Evolutionary conservation across 345 rosid genomes (phyloP), one percentile per base, ranked within the genome.

Genomic region (Passiflora organensis): DNA sequence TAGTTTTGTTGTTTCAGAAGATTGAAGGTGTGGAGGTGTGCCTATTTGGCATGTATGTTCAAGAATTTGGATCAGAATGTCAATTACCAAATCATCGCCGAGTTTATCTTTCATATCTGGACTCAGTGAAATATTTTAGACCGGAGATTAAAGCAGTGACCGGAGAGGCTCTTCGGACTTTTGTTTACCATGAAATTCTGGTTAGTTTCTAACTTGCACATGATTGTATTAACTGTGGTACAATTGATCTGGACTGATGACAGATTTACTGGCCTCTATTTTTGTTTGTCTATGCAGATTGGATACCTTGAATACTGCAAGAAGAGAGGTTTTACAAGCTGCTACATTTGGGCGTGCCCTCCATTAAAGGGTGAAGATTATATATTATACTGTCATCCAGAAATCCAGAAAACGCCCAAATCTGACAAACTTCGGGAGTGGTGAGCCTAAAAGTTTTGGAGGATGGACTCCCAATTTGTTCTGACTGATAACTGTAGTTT

Each of bases 341-440:
- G 73, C 57, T 62, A 68, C 51, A 43, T 68, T 28, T 68, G 73
- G 73, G 73, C 73, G 20, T 68, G 67, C 39, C 73, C 73, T 20
- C 73, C 73, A 32, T 12, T 68, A 25, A 68, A 68, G 59, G 73
- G 68, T 13, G 73, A 68, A 68, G 73, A 68, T 47, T 68, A 68
- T 47, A 62, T 68, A 16, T 39, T 68, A 32, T 56, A 68, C 41
- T 62, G 73, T 32, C 73, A 68, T 47, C 73, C 73, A 25, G 73
- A 57, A 15, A 46, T 39, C 28, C 73, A 68, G 53, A 68, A 68
- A 53, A 68, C 73, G 1, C 73, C 73, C 12, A 68, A 68, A 53
- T 53, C 73, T 43, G 73, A 68, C 56, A 68, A 68, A 52, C 57
- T 68, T 22, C 63, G 73, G 10, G 56, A 51, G 28, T 68, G 73